Percentiles rank a stretch among this genome's conserved stretches.
Evolutionary conservation across 2,329 filamentous ascomycete species (phyloP).

Genomic region (Aspergillus uvarum): DNA sequence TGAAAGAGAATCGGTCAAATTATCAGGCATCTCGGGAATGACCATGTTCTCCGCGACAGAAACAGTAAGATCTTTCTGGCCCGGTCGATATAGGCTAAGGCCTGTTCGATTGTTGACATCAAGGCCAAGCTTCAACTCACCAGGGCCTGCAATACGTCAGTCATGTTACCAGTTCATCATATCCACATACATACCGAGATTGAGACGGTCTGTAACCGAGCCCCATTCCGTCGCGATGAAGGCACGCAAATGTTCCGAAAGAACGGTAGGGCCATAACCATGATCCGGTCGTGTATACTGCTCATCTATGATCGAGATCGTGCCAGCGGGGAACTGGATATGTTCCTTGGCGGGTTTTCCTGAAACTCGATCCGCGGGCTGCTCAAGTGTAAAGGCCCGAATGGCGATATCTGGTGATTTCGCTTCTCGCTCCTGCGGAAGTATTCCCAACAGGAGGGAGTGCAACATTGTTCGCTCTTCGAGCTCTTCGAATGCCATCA

Average conservation of each 20-base stretch:
- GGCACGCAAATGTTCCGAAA: conserved; percentile 74
- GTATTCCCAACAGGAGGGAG: conserved; percentile 69
- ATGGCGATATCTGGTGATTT: conserved; percentile 70
- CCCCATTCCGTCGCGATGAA: conserved; percentile 74
- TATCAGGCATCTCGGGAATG: conserved; percentile 60
- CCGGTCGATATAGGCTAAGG: conserved; percentile 67
- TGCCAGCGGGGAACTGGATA: conserved; percentile 39
- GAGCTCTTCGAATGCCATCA: conserved; percentile 74
- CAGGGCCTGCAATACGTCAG: conserved; percentile 52
- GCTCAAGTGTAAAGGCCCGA: conserved; percentile 62
- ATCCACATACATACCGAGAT: conserved; percentile 56
- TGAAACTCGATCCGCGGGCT: conserved; percentile 39
- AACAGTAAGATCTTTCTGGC: conserved; percentile 74
- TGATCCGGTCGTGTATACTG: conserved; percentile 57
- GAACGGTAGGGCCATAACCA: conserved; percentile 64
- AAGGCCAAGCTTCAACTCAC: conserved; percentile 68
- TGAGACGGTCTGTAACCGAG: conserved; percentile 78
- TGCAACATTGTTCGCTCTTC: conserved; percentile 70
- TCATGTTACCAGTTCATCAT: neutral
- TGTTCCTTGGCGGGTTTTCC: conserved; percentile 32
- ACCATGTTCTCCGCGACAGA: conserved; percentile 69
- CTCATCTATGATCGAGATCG: conserved; percentile 65
- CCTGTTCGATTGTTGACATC: conserved; percentile 62
- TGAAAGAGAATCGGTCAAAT: conserved; percentile 64
- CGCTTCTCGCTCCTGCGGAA: conserved; percentile 65